Evolutionary conservation across 2,329 filamentous ascomycete genomes (phyloP), one percentile per base, ranked within the genome.

Genomic region (Corinectria fuckeliana): DNA sequence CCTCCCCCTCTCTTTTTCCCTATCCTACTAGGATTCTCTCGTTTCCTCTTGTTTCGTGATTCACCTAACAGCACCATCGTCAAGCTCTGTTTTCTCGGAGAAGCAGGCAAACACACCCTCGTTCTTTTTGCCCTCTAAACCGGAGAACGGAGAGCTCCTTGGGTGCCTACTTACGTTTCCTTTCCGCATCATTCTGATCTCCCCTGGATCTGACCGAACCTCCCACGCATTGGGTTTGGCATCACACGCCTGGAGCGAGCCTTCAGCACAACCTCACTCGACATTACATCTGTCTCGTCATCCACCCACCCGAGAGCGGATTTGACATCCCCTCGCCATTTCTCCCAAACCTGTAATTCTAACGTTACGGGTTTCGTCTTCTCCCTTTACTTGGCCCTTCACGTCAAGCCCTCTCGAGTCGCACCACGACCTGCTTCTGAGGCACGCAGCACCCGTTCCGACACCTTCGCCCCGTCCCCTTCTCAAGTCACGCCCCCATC

Each of bases 291-390:
- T 38, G 58, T 38, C 58, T 44, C 51, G 58, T 57, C 61, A 50
- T 63, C 55, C 42, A 34, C n/a, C 32, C 32, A 36, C 26, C 28
- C 58, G 55, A 62, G 50, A 45, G 51, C 56, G 65, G 67, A 65
- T 71, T 71, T 69, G 68, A 71, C 59, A 71, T 71, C 64, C 62
- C 53, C 55, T 61, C 55, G 56, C 54, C 52, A 44, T 69, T 65
- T 56, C 60, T 38, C 52, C 45, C 54, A 59, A 60, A 60, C 55
- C 30, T 56, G 41, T 50, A 52, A 32, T 49, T 61, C 51, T 55
- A 58, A 68, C 68, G 50, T 56, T 59, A 50, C 52, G 56, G 20
- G 66, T 70, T 66, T 70, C 65, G 60, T 53, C 50, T 51, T 36
- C 53, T 42, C 42, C 51, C 41, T 56, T 30, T 44, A 50, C 41